Evolutionary conservation across 768 basidiomycete species (phyloP), one percentile per base, ranked within the genome.

Genomic region (Podaxis mareebaensis): DNA sequence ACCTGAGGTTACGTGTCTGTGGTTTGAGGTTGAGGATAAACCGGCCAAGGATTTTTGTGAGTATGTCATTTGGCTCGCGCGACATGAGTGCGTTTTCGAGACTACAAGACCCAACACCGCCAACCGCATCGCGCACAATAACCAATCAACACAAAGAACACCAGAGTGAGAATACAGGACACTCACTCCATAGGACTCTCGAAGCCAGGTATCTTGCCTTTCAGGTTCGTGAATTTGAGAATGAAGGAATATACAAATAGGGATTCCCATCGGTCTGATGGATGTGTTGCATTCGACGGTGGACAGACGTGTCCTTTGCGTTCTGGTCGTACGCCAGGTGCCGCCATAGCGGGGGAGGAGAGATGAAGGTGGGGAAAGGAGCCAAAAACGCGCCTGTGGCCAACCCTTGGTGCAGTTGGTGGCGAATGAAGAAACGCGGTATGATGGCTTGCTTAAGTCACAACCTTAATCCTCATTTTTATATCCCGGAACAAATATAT

Each of bases 1-100:
- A 91, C 92, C 89, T 91, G 76, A 92, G 82, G 81, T 93, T 93
- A 89, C 92, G 90, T 87, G 92, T 90, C 75, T 89, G 89, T 20
- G 93, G 92, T 71, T 87, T 86, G 68, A 95, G 84, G 75, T 92
- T 93, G 69, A 88, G 80, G 68, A 95, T 83, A 73, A 95, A 94
- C 64, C 87, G 85, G 63, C 81, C 81, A 22, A 95, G 85, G 68
- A 94, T 79, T 71, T 85, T 83, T 49, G 86, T 88, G 66, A 95
- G 80, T 69, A 93, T 82, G 64, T 84, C 81, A 74, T 92, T 87
- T 61, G 88, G 85, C 75, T 86, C 91, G 68, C 79, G 82, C 67
- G 84, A 82, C 75, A 93, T 76, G 69, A 95, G 78, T 60, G 93
- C 90, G 62, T 89, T 85, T 76, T 95, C 93, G 66, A 94, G 82